Evolutionary conservation across 805 yeast genomes (phyloP).

Genomic region (Lachancea cidri): DNA sequence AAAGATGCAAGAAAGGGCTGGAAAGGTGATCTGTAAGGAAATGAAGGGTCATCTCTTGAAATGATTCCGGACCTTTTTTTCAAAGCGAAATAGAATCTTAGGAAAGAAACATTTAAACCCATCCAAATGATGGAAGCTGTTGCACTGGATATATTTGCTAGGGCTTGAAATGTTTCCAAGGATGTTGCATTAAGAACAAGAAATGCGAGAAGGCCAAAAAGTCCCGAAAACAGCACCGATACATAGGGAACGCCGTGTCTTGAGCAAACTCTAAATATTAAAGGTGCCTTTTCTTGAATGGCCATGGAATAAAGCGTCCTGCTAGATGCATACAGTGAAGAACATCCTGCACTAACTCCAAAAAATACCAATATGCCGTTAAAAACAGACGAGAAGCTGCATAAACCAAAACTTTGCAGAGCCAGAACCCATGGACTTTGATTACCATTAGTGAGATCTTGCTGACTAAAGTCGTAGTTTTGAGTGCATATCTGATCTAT

Average conservation of each 20-base stretch:
- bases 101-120: slow-evolving; percentile 60
- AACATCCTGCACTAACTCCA: slow-evolving; percentile 52
- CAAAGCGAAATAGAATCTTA: slow-evolving; percentile 61
- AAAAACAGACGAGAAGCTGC: slow-evolving; percentile 45
- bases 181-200: slow-evolving; percentile 54
- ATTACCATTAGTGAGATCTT: slow-evolving; percentile 40
- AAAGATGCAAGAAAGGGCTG: slow-evolving; percentile 66
- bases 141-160: slow-evolving; percentile 64
- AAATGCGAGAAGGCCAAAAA: slow-evolving; percentile 57
- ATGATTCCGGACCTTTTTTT: slow-evolving; percentile 59
- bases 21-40: slow-evolving; percentile 64
- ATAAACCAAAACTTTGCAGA: slow-evolving; percentile 45
- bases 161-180: slow-evolving; percentile 57
- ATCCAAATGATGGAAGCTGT: slow-evolving; percentile 77
- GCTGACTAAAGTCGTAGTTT: slow-evolving; percentile 42
- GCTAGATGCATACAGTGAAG: slow-evolving; percentile 57
- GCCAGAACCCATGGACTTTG: slow-evolving; percentile 58
- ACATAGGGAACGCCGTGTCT: slow-evolving; percentile 66
- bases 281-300: slow-evolving; percentile 56
- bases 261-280: slow-evolving; percentile 53
- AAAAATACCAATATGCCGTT: slow-evolving; percentile 50
- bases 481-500: slow-evolving; percentile 59
- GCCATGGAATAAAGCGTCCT: slow-evolving; percentile 53
- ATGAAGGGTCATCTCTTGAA: slow-evolving; percentile 54
- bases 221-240: slow-evolving; percentile 59